Conservation (phyloP, 306 rosid species). For the Rosa rugosa region DNA sequence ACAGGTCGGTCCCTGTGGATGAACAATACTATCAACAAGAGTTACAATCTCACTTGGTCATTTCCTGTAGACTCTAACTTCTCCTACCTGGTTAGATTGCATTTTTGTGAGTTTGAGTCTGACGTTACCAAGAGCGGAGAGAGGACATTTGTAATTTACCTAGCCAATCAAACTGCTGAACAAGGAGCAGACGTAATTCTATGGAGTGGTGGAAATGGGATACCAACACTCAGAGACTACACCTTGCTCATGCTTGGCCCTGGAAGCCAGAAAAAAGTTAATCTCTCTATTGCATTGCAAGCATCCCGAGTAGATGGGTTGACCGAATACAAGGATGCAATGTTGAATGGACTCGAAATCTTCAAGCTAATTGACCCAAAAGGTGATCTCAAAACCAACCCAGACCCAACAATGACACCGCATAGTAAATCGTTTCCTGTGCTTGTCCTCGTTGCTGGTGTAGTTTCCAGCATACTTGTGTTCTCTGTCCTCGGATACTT, state of each 20-base stretch:
- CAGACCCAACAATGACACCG: no score
- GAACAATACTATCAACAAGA: no score
- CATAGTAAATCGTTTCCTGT: no score
- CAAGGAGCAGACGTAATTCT: not conserved
- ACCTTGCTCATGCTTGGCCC: not conserved
- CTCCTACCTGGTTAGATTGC: slow-evolving; percentile 29
- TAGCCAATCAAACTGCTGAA: slow-evolving; percentile 29
- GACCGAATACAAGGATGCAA: slow-evolving; percentile 12
- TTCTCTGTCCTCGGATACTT: not conserved
- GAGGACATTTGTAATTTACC: slow-evolving; percentile 22
- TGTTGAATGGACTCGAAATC: slow-evolving; percentile 50
- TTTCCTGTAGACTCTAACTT: slow-evolving; percentile 29
- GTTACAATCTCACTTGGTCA: slow-evolving; percentile 32
- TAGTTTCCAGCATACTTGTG: not conserved
- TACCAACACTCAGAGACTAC: slow-evolving; percentile 25
- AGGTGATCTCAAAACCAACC: no score
- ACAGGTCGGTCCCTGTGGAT: not conserved
- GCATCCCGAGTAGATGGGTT: not conserved
- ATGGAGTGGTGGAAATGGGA: slow-evolving; percentile 17
- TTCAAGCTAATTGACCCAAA: slow-evolving; percentile 26
- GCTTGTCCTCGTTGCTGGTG: not conserved
- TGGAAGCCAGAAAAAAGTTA: slow-evolving; percentile 2
- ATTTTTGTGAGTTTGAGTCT: slow-evolving; percentile 23
- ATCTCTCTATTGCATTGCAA: slow-evolving; percentile 27
- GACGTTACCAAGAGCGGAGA: not conserved